Percentiles rank a stretch among this genome's conserved stretches.
phyloP scores from a whole-genome alignment of 2,329 filamentous ascomycete genomes.

The Pseudocercospora vitis region DNA sequence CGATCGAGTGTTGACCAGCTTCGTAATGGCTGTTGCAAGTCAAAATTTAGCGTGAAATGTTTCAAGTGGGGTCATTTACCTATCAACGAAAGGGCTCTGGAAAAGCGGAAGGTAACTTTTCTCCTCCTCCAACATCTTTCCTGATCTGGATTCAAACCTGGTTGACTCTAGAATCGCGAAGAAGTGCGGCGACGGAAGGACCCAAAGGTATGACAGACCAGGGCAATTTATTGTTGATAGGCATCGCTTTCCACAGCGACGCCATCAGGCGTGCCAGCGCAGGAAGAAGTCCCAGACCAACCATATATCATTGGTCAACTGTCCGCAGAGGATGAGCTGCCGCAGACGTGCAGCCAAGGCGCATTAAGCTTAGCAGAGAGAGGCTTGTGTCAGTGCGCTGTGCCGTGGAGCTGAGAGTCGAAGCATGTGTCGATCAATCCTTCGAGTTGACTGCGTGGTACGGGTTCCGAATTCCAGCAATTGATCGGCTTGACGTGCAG shows the following conservation, averaged over 20 bases:
- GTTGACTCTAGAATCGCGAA: not conserved
- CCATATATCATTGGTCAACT: no score
- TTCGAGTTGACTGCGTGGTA: not conserved
- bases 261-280: not conserved
- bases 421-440: not conserved
- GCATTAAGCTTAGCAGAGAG: not conserved
- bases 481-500: not conserved
- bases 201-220: not conserved
- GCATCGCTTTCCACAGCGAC: not conserved
- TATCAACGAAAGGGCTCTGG: slow-evolving; percentile 11
- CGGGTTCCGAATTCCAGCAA: not conserved
- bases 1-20: slow-evolving; percentile 1
- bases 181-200: not conserved
- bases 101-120: slow-evolving; percentile 13
- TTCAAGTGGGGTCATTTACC: not conserved
- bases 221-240: not conserved
- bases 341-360: slow-evolving; percentile 3
- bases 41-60: not conserved
- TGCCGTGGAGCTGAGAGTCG: not conserved
- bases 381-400: not conserved
- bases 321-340: not conserved
- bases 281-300: not conserved
- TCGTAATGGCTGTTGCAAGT: not conserved
- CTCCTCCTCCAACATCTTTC: slow-evolving; percentile 10
- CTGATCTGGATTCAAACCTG: not conserved